Evolutionary conservation across 2,329 filamentous ascomycete genomes (phyloP), one percentile per base, ranked within the genome.

Genomic region (Ascochyta koolunga): DNA sequence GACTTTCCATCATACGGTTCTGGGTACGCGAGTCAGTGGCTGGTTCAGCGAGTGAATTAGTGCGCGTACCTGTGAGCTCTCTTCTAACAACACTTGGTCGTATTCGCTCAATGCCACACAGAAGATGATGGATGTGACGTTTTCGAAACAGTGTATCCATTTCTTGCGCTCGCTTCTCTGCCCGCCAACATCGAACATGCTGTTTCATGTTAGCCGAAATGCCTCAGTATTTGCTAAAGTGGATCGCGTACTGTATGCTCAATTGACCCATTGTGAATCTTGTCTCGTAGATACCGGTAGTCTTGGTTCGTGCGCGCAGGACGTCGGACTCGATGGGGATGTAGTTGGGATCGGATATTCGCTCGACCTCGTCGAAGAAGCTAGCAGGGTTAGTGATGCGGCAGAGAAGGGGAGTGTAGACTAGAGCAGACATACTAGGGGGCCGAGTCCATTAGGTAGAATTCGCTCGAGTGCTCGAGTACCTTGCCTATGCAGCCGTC

Each of bases 131-230:
- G 95, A 98, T 37, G 95, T 99, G 68, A 99, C 95, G 68, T 98
- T 98, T 77, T 99, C 95, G 76, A 99, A 99, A 80, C 95, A 99
- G 79, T 99, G 95, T 72, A 99, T 99, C 95, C 95, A 99, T 80
- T 99, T 99, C 82, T 99, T 99, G 59, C 95, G 86, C 78, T 99
- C 95, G 76, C 93, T 98, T 72, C 95, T 83, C 78, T 99, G 95
- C 21, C 95, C 95, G 59, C 95, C 95, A 4, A 99, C 95, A 75
- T 99, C 95, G 73, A 99, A 99, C 95, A 99, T 99, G 80, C 93
- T 98, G 71, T 61, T 69, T 66, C 63, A 68, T 25, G 61, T 70
- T 71, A 73, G 69, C 64, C 49, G 52, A 62, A 57, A 39, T 35
- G 55, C 45, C 32, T 50, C 51, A 46, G 35, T 25, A 56, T 68